phyloP scores from a whole-genome alignment of 371 early-diverging fungal species.

The Mucor circinelloides region DNA sequence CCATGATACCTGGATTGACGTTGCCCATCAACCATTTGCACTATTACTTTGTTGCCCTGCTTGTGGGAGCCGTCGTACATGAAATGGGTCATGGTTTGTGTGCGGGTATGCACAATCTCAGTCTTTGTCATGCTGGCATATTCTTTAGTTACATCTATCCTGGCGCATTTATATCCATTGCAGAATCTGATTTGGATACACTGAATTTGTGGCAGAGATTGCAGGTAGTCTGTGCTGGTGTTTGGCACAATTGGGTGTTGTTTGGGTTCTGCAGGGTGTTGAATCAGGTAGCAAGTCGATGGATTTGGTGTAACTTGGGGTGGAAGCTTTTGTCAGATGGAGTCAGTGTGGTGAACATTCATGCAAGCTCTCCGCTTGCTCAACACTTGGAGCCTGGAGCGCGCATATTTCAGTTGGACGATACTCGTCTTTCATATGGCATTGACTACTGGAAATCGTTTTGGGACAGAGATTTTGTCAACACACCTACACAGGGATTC shows the following conservation, averaged over 20 bases:
- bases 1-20: too few species aligned
- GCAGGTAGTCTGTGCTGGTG: slow-evolving; percentile 79
- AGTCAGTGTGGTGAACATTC: slow-evolving; percentile 62
- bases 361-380: slow-evolving; percentile 50
- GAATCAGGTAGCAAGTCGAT: slow-evolving; percentile 19
- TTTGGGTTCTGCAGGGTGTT: slow-evolving; percentile 53
- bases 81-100: too few species aligned
- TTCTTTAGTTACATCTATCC: slow-evolving; percentile 75
- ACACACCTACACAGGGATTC: background rate
- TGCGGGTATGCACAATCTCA: background rate
- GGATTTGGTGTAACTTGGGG: slow-evolving; percentile 24
- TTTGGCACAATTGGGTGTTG: slow-evolving; percentile 76
- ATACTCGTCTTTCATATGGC: background rate
- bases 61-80: too few species aligned
- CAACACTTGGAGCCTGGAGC: slow-evolving; percentile 24
- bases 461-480: background rate
- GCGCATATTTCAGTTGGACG: background rate
- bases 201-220: slow-evolving; percentile 57
- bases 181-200: slow-evolving; percentile 45
- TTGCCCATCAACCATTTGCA: too few species aligned
- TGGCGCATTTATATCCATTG: slow-evolving; percentile 83
- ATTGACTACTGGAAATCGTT: background rate
- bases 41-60: too few species aligned
- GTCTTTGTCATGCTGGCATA: slow-evolving; percentile 48
- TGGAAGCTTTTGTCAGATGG: slow-evolving; percentile 59